Evolutionary conservation across 768 basidiomycete species (phyloP), one percentile per base, ranked within the genome.

Genomic region (Tulasnella sp.): DNA sequence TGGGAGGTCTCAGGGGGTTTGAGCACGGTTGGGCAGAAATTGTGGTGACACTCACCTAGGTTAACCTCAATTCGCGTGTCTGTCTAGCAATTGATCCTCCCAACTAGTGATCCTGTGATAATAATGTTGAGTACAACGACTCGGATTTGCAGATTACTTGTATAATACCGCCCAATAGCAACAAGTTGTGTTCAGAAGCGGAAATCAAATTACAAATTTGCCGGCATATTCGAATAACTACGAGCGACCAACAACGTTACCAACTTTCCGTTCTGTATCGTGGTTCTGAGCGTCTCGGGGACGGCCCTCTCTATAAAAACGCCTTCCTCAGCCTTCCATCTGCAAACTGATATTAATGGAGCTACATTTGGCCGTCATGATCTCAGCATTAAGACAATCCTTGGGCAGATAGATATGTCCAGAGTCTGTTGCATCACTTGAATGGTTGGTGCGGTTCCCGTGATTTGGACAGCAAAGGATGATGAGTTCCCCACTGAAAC

Each of bases 361-460:
- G 60, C 85, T 89, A 65, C 88, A 92, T 67, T 98, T 96, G 45
- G 89, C 83, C 0, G 91, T 93, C 25, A 86, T 87, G 59, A 99
- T 83, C 67, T 96, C 91, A 8, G 78, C 74, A 49, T 64, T 74
- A 45, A 96, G 70, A 58, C 82, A 83, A 10, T 75, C 78, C 62
- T 81, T 83, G 20, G 88, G 91, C 33, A 99, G 75, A 67, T 86
- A 99, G 57, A 99, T 79, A 63, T 90, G 87, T 4, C 95, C 95
- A 5, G 85, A 87, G 66, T 98, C 95, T 12, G 90, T 93, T 13
- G 83, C 81, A 66, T 99, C 95, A 99, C 67, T 60, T 92, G 87
- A 53, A 99, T 78, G 57, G 90, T 98, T 1, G 95, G 93, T 28
- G 84, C 85, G 1, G 72, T 69, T 24, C 93, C 93, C 2, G 82